Percentiles rank a stretch among this genome's conserved stretches.
Conservation (phyloP, 73 alveolate species). For the Halteria grandinella region DNA sequence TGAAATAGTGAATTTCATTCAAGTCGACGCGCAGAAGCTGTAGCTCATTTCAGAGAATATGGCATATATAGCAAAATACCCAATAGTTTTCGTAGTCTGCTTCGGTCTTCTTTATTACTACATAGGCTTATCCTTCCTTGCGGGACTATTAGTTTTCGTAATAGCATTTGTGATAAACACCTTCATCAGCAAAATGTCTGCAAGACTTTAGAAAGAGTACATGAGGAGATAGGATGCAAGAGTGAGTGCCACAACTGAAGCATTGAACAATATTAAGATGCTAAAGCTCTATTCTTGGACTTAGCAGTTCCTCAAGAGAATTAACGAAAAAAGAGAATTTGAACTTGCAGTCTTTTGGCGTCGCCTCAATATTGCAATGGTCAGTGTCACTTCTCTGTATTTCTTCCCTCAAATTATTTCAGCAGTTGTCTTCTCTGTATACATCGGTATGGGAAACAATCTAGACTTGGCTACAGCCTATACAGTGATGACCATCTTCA, state of each 20-base stretch:
- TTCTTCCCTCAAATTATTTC: slow-evolving; percentile 25
- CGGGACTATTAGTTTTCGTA: slow-evolving; percentile 72
- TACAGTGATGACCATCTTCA: slow-evolving; percentile 28
- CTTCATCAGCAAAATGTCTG: slow-evolving; percentile 61
- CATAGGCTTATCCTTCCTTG: slow-evolving; percentile 77
- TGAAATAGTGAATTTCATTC: slow-evolving; percentile 80
- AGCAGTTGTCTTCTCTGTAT: slow-evolving; percentile 37
- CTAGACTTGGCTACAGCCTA: slow-evolving; percentile 12
- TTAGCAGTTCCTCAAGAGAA: slow-evolving; percentile 71
- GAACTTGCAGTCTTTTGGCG: slow-evolving; percentile 57
- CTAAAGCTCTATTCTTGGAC: slow-evolving; percentile 85
- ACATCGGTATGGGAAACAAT: slow-evolving; percentile 34
- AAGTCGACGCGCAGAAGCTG: slow-evolving; percentile 71
- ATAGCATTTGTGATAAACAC: slow-evolving; percentile 65
- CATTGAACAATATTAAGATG: slow-evolving; percentile 74
- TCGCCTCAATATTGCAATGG: background rate
- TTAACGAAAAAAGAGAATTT: slow-evolving; percentile 68
- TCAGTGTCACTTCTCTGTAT: slow-evolving; percentile 2
- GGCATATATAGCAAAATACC: slow-evolving; percentile 71
- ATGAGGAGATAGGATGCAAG: slow-evolving; percentile 78
- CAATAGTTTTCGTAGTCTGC: slow-evolving; percentile 67
- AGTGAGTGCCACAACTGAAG: slow-evolving; percentile 81
- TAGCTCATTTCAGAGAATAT: slow-evolving; percentile 39
- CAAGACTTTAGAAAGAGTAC: slow-evolving; percentile 57
- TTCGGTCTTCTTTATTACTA: slow-evolving; percentile 67